Base-by-base conservation (phyloP, 345 rosid species). In the Microcos paniculata region DNA sequence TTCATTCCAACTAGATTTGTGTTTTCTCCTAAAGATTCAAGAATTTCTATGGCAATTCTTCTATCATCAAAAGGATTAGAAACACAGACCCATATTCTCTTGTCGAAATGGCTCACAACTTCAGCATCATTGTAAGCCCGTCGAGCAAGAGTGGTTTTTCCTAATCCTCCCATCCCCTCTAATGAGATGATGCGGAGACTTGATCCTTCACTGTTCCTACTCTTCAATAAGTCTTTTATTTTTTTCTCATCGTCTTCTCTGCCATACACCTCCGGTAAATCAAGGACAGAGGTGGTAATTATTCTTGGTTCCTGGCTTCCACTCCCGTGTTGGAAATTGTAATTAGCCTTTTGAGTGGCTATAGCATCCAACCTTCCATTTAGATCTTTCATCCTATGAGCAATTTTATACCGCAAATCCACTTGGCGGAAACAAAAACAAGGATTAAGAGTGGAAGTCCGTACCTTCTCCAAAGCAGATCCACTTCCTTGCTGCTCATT, bases 11-110 rank as follows among this genome's bases (percentile, higher is more conserved):
- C 53, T 15, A 49, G 16, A 49, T 49, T 16, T 49, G 53, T 19
- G 15, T 49, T 49, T 15, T 5, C 7, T 4, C 55, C 55, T 51
- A 56, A 12, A 56, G 31, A 8, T 56, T 71, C 76, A 46, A 80
- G 72, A 15, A 76, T 80, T 61, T 53, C 77, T 56, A 31, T 59
- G 4, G 77, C 51, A 57, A 77, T 70, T 26, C 45, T 63, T 2
- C 3, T 38, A 48, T 63, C 69, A 1, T 63, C 69, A 63, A 63
- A 63, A 63, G 49, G 69, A 38, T 35, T 48, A 19, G 69, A 63
- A 40, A 63, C 69, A 63, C 69, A 63, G 3, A 63, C 69, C 69
- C 69, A 63, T 38, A 63, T 63, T 38, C 49, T 63, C 69, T 63
- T 63, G 3, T 63, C 24, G 38, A 63, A 63, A 63, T 63, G 45